These are phyloP conservation scores for Leccinum subrobustum DNA, from an alignment of 1,284 basidiomycete genomes.

Conservation along the genomic window DNA sequence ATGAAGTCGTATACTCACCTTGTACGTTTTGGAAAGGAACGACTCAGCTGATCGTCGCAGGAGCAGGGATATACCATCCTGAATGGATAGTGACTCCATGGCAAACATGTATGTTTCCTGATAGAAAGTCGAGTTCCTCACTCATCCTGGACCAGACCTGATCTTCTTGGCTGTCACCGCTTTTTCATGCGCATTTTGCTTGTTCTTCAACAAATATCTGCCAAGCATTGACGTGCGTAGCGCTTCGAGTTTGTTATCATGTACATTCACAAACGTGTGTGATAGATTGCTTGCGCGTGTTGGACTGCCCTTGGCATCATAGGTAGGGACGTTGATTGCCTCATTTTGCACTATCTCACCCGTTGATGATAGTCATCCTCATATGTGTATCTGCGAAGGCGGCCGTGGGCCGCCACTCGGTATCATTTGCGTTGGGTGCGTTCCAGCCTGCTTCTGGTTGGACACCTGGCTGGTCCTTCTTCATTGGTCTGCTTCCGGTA, in stretches of 20 bases:
- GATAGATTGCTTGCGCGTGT: constrained; percentile 47
- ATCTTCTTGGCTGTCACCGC: constrained; percentile 49
- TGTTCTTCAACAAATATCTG: constrained; percentile 47
- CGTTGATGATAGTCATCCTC: constrained; percentile 39
- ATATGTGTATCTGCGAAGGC: constrained; percentile 50
- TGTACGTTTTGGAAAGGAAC: constrained; percentile 38
- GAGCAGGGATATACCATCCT: constrained; percentile 47
- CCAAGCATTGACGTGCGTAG: constrained; percentile 48
- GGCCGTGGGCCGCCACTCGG: constrained; percentile 45
- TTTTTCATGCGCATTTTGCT: constrained; percentile 43
- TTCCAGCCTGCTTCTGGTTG: constrained; percentile 55
- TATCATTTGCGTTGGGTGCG: constrained; percentile 45
- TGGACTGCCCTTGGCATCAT: constrained; percentile 55
- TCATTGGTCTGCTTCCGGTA: constrained; percentile 54
- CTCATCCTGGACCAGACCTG: constrained; percentile 37
- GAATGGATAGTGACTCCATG: constrained; percentile 48
- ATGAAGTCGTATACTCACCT: constrained; percentile 3
- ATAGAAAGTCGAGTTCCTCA: neutral
- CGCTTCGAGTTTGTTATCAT: neutral
- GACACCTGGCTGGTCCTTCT: constrained; percentile 58
- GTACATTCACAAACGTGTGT: neutral
- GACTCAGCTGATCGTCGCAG: constrained; percentile 50
- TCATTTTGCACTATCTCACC: constrained; percentile 2
- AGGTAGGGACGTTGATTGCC: constrained; percentile 28
- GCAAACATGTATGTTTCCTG: constrained; percentile 46